phyloP scores from a whole-genome alignment of 2,329 filamentous ascomycete genomes.

The Trichoderma breve region DNA sequence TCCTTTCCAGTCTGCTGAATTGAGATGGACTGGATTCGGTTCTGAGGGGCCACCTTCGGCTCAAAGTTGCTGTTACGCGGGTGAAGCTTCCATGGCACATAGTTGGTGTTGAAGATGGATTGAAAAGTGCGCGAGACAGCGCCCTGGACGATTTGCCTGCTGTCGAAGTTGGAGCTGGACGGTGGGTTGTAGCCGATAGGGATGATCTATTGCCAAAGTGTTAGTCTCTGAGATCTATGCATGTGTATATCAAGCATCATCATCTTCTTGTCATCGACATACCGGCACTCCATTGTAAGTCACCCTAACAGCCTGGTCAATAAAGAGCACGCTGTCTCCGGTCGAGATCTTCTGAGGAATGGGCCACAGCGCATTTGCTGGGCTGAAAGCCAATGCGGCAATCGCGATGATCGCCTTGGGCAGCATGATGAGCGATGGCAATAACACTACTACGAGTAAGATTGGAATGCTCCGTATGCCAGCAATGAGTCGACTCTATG shows the following conservation, averaged over 20 bases:
- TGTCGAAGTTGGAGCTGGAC: slow-evolving; percentile 42
- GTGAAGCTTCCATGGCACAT: slow-evolving; percentile 79
- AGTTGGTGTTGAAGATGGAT: slow-evolving; percentile 64
- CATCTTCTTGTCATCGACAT: neutral
- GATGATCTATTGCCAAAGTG: slow-evolving; percentile 44
- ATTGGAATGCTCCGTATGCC: neutral
- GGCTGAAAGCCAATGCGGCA: slow-evolving; percentile 40
- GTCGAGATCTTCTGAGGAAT: slow-evolving; percentile 50
- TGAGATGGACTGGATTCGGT: slow-evolving; percentile 56
- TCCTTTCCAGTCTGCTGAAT: slow-evolving; percentile 58
- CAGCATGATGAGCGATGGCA: slow-evolving; percentile 11
- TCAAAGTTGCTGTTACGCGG: slow-evolving; percentile 63
- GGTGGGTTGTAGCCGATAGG: slow-evolving; percentile 43
- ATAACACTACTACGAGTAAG: neutral
- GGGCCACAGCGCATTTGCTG: slow-evolving; percentile 57
- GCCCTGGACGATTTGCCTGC: slow-evolving; percentile 53
- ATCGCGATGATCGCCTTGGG: slow-evolving; percentile 31
- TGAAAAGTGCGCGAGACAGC: slow-evolving; percentile 59
- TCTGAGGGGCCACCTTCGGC: slow-evolving; percentile 48
- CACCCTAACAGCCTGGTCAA: slow-evolving; percentile 50
- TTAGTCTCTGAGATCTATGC: neutral
- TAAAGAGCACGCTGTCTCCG: slow-evolving; percentile 53
- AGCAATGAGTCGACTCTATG: neutral
- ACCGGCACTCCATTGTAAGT: slow-evolving; percentile 53
- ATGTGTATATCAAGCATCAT: neutral